Percentiles rank a stretch among this genome's conserved stretches.
These are phyloP conservation scores for Myochromella boudieri DNA, from an alignment of 768 basidiomycete species.

Conservation along the genomic window DNA sequence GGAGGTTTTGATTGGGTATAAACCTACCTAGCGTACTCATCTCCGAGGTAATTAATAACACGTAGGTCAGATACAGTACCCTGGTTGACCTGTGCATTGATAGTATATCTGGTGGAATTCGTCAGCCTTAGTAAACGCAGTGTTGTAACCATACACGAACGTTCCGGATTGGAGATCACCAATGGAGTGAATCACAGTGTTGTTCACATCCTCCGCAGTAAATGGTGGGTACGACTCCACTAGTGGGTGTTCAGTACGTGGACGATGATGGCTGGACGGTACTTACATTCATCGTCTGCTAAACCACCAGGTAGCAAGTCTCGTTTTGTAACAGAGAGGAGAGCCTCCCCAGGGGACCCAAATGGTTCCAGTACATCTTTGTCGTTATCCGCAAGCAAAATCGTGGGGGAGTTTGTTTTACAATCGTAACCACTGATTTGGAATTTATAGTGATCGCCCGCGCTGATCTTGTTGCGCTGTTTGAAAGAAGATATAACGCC, in stretches of 20 bases:
- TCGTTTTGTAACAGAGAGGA: not conserved
- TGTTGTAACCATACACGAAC: constrained; percentile 1
- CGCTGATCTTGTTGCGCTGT: constrained; percentile 2
- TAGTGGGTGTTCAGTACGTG: not conserved
- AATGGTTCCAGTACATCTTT: not conserved
- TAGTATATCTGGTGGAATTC: constrained; percentile 9
- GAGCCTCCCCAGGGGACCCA: not conserved
- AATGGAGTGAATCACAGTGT: constrained; percentile 11
- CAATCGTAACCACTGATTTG: constrained; percentile 10
- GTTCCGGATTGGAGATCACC: constrained; percentile 16
- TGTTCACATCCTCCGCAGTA: constrained; percentile 8
- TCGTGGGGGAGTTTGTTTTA: not conserved
- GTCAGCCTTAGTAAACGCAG: not conserved
- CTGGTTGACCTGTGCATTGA: constrained; percentile 7
- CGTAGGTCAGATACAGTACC: constrained; percentile 12
- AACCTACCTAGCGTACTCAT: constrained; percentile 10
- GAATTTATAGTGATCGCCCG: constrained; percentile 11
- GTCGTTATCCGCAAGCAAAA: not conserved
- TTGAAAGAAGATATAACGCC: constrained; percentile 15
- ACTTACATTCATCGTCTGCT: constrained; percentile 7
- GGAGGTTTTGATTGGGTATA: not conserved
- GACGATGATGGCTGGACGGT: not conserved
- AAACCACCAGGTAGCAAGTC: constrained; percentile 11
- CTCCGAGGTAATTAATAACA: constrained; percentile 12
- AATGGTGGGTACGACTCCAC: constrained; percentile 17